Percentiles rank a stretch among this genome's conserved stretches.
Conservation (phyloP, 352 stramenopile genomes). For the Halophytophthora polymorphica region DNA sequence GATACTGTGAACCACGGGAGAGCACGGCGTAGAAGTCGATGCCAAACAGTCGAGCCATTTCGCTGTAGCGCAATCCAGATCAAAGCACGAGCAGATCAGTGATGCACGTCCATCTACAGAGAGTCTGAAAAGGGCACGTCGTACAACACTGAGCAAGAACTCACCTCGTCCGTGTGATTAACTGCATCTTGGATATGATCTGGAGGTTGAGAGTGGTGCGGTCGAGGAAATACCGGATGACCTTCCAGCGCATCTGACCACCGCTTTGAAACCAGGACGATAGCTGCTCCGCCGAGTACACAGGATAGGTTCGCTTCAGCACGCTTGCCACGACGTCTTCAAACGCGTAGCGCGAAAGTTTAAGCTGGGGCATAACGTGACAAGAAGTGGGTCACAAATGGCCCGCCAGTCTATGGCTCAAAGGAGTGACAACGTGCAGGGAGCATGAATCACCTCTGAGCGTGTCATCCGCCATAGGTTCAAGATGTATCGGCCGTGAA, state of each 20-base stretch:
- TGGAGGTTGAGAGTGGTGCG: conserved; percentile 57
- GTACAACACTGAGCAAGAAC: background rate
- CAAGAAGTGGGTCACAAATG: background rate
- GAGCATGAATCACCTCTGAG: conserved; percentile 52
- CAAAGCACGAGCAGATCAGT: background rate
- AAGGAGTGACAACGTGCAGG: background rate
- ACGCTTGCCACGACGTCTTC: conserved; percentile 74
- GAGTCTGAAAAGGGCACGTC: background rate
- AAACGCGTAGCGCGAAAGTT: conserved; percentile 78
- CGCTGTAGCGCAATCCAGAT: conserved; percentile 26
- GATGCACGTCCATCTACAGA: background rate
- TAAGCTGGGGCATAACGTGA: conserved; percentile 42
- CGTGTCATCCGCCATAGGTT: conserved; percentile 91
- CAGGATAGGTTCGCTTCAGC: conserved; percentile 57
- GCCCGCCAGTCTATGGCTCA: background rate
- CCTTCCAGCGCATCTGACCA: conserved; percentile 42
- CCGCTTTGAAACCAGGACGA: conserved; percentile 53
- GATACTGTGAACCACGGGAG: conserved; percentile 91
- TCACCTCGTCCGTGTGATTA: conserved; percentile 80
- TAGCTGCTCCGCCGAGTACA: conserved; percentile 56
- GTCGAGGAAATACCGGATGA: conserved; percentile 52
- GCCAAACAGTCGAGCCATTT: conserved; percentile 92
- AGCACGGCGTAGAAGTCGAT: conserved; percentile 94
- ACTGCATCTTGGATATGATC: conserved; percentile 81
- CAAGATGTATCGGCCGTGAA: conserved; percentile 87